A percentile compares a stretch with the other conserved stretches of the same genome.
These are phyloP conservation scores for Aegilops tauschii DNA, from an alignment of 176 grass and related monocot species.

Conservation along the genomic window DNA sequence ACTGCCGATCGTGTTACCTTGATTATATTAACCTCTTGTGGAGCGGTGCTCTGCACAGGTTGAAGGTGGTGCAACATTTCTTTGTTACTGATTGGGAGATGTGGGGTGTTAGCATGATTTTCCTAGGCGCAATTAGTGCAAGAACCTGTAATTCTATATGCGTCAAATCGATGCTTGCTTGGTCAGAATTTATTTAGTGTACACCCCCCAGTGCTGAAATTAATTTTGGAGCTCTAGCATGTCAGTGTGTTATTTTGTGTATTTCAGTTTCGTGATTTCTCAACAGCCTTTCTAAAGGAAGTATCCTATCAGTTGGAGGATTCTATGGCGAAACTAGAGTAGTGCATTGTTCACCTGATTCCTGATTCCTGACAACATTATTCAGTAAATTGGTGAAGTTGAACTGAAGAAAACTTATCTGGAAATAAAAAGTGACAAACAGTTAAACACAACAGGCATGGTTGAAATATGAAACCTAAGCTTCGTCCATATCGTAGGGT, in stretches of 20 bases:
- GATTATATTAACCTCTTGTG: neutral
- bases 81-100: constrained; percentile 2
- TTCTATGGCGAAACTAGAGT: neutral
- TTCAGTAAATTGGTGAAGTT: neutral
- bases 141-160: neutral
- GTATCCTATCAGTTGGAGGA: neutral
- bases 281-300: neutral
- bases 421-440: neutral
- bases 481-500: neutral
- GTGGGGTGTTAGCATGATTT: neutral
- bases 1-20: too few species aligned
- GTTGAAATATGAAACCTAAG: neutral
- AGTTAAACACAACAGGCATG: constrained; percentile 1
- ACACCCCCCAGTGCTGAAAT: neutral
- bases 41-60: neutral
- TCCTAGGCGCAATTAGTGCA: neutral
- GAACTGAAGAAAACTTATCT: neutral
- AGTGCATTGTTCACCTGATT: neutral
- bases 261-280: neutral
- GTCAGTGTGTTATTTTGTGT: neutral
- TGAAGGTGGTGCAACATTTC: neutral
- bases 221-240: neutral
- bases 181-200: neutral
- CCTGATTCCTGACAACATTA: neutral
- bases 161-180: neutral